A percentile compares a stretch with the other conserved stretches of the same genome.
phyloP scores from a whole-genome alignment of 73 alveolate species.

The Breviolum minutum region DNA sequence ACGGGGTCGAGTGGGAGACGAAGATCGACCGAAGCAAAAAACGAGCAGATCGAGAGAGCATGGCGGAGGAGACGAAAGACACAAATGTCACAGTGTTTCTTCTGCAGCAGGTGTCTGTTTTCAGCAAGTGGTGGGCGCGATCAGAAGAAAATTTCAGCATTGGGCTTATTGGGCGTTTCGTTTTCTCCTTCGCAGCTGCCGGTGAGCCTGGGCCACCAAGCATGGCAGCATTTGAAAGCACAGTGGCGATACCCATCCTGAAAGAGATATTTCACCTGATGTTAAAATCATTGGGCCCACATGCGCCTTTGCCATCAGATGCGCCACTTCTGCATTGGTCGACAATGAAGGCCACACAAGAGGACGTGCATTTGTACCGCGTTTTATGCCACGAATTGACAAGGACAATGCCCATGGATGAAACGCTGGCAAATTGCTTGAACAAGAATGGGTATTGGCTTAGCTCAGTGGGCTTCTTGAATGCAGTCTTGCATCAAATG shows the following conservation, averaged over 20 bases:
- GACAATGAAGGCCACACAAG: not conserved
- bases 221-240: not conserved
- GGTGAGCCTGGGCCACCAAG: conserved; percentile 25
- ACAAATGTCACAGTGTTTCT: conserved; percentile 10
- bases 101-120: conserved; percentile 25
- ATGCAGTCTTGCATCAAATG: not conserved
- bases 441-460: conserved; percentile 66
- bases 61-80: not conserved
- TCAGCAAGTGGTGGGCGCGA: conserved; percentile 35
- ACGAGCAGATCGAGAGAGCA: not conserved
- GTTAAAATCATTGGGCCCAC: conserved; percentile 34
- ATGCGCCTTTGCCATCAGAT: conserved; percentile 35
- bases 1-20: conserved; percentile 52
- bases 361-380: not conserved
- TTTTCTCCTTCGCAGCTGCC: conserved; percentile 31
- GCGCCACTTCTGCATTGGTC: not conserved
- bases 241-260: not conserved
- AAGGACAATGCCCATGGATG: not conserved
- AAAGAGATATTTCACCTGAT: not conserved
- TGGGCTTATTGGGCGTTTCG: conserved; percentile 35
- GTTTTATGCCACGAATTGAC: not conserved
- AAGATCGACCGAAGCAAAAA: not conserved
- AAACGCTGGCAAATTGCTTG: conserved; percentile 47
- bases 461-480: not conserved
- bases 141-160: conserved; percentile 12